phyloP scores from a whole-genome alignment of 306 rosid genomes.

The Acacia confusa region DNA sequence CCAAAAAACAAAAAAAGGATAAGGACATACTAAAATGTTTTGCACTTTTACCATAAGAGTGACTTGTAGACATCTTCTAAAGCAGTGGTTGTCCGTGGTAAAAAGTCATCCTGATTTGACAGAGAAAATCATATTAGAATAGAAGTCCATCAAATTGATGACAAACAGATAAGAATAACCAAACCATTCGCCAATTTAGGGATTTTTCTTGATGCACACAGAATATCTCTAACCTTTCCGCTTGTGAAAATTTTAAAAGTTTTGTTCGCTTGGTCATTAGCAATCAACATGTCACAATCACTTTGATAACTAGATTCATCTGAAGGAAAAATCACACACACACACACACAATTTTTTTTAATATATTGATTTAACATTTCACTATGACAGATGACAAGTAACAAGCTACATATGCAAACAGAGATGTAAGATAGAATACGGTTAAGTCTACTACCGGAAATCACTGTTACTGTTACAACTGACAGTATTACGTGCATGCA shows the following conservation, averaged over 20 bases:
- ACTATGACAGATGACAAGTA: neutral
- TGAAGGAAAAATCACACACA: neutral
- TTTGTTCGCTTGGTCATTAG: slow-evolving; percentile 1
- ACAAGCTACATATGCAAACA: slow-evolving; percentile 13
- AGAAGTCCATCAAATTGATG: slow-evolving; percentile 28
- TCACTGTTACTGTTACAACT: neutral
- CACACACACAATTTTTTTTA: neutral
- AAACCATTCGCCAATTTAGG: neutral
- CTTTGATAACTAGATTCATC: neutral
- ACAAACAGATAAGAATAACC: slow-evolving; percentile 19
- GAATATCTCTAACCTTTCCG: slow-evolving; percentile 14
- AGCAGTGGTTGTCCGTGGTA: slow-evolving; percentile 85
- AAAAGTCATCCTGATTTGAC: slow-evolving; percentile 80
- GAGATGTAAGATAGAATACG: slow-evolving; percentile 14
- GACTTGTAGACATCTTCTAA: slow-evolving; percentile 69
- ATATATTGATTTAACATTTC: neutral
- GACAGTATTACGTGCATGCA: neutral
- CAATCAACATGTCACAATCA: slow-evolving; percentile 17
- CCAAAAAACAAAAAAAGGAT: slow-evolving; percentile 18
- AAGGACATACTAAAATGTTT: slow-evolving; percentile 29
- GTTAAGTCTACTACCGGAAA: neutral
- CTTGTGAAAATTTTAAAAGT: neutral
- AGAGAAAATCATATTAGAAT: slow-evolving; percentile 22
- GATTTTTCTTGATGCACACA: neutral
- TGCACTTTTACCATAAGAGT: slow-evolving; percentile 65